These are phyloP conservation scores for Carex arenaria DNA, from an alignment of 202 grass and related monocot species.

Conservation along the genomic window DNA sequence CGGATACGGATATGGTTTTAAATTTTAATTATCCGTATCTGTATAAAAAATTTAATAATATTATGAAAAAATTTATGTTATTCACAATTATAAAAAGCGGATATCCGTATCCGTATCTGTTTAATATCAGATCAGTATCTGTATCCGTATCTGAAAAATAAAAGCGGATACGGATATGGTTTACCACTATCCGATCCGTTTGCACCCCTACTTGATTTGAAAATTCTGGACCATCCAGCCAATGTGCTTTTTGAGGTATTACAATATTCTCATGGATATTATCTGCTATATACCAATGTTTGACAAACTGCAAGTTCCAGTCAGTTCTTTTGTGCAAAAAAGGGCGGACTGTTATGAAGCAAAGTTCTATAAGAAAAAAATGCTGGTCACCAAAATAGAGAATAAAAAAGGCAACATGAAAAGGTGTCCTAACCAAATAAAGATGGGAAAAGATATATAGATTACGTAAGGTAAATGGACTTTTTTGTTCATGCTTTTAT, in stretches of 20 bases:
- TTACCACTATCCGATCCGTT: too few relatives aligned
- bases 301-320: background rate
- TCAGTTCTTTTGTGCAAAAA: background rate
- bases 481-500: background rate
- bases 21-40: too few relatives aligned
- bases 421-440: background rate
- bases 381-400: background rate
- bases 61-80: too few relatives aligned
- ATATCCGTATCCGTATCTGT: too few relatives aligned
- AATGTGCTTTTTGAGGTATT: constrained; percentile 69
- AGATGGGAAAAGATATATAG: background rate
- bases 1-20: too few relatives aligned
- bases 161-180: too few relatives aligned
- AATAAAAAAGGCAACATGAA: background rate
- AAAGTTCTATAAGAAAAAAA: background rate
- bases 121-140: too few relatives aligned
- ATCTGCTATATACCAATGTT: background rate
- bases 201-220: too few relatives aligned
- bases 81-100: too few relatives aligned
- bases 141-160: too few relatives aligned
- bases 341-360: background rate
- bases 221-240: constrained; percentile 8
- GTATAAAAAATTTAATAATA: too few relatives aligned
- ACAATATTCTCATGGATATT: background rate
- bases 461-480: background rate